Evolutionary conservation across 2,329 filamentous ascomycete genomes (phyloP).

Genomic region (Cordyceps tenuipes): DNA sequence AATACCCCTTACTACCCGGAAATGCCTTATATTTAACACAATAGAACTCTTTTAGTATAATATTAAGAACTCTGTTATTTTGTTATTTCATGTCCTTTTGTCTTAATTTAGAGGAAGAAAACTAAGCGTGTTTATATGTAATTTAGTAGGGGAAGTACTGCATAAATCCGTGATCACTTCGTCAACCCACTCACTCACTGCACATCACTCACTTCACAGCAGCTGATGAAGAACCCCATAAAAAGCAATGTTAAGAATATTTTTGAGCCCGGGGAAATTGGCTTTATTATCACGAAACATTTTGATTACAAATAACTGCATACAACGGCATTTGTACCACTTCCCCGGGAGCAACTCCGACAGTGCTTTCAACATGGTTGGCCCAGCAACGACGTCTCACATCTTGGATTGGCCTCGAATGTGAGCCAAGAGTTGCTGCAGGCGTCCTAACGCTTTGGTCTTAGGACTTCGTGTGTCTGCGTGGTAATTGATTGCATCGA

Average conservation of each 20-base stretch:
- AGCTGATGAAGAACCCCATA: not conserved
- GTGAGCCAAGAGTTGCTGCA: conserved; percentile 31
- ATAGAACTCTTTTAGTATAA: too few species aligned
- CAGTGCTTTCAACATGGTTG: conserved; percentile 7
- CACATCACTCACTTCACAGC: not conserved
- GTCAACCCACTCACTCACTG: too few species aligned
- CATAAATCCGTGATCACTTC: too few species aligned
- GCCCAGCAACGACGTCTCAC: conserved; percentile 12
- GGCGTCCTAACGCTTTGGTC: conserved; percentile 25
- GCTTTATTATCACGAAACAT: not conserved
- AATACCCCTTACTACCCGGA: too few species aligned
- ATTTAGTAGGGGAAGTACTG: too few species aligned
- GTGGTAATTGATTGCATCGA: conserved; percentile 31
- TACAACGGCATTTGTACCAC: not conserved
- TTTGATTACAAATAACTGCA: not conserved
- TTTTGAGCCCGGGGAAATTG: not conserved
- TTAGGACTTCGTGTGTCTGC: conserved; percentile 10
- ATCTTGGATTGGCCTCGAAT: conserved; percentile 22
- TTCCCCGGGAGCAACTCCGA: not conserved
- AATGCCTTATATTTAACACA: too few species aligned
- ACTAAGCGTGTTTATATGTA: too few species aligned
- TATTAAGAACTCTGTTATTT: too few species aligned
- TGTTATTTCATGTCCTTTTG: too few species aligned
- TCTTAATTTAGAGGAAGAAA: too few species aligned
- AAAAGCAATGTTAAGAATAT: not conserved